Evolutionary conservation across 2,329 filamentous ascomycete genomes (phyloP).

Genomic region (Alternaria conjuncta): DNA sequence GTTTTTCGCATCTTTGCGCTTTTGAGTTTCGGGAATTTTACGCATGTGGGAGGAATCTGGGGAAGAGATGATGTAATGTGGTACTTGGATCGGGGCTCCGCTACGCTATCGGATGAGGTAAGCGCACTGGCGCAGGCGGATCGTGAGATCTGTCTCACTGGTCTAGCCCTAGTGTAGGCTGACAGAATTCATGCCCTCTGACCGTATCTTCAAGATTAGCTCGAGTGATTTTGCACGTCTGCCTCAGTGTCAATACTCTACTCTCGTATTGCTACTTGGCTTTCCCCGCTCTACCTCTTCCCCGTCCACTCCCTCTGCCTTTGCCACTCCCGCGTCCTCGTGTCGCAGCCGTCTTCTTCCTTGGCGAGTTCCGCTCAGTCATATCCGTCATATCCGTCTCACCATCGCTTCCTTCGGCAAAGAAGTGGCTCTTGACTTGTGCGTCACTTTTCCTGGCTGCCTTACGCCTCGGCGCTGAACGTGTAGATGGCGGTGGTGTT

Average conservation of each 20-base stretch:
- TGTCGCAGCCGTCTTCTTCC: conserved; percentile 10
- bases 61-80: not conserved
- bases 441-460: conserved; percentile 37
- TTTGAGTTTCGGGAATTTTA: not conserved
- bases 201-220: not conserved
- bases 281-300: conserved; percentile 9
- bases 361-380: conserved; percentile 29
- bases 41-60: not conserved
- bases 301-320: conserved; percentile 17
- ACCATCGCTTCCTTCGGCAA: conserved; percentile 38
- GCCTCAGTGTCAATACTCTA: not conserved
- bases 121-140: not conserved
- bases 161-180: not conserved
- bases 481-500: conserved; percentile 10
- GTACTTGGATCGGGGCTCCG: not conserved
- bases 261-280: conserved; percentile 2
- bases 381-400: conserved; percentile 43
- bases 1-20: not conserved
- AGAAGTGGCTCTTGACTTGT: conserved; percentile 45
- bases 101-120: not conserved
- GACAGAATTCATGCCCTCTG: not conserved
- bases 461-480: conserved; percentile 31
- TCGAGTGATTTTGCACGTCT: conserved; percentile 3
- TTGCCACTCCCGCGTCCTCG: conserved; percentile 5
- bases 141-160: not conserved